Evolutionary conservation across 2,329 filamentous ascomycete species (phyloP), one percentile per base, ranked within the genome.

Genomic region (Penicillium sp.): DNA sequence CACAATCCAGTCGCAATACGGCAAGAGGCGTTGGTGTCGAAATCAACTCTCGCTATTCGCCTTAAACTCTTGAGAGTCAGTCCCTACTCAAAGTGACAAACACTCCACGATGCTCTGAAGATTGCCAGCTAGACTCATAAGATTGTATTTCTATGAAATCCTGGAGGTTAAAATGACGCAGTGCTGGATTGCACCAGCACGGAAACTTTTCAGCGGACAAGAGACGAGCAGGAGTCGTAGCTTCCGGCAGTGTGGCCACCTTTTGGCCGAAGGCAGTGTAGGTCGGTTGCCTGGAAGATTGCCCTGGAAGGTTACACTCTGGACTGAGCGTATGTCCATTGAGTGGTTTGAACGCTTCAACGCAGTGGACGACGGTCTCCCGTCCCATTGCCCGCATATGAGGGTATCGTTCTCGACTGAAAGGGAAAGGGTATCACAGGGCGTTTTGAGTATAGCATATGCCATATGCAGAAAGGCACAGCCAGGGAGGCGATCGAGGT

Each of bases 351-450:
- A n/a, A n/a, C 10, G 20, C 28, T 28, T 14, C 5, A 31, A 31
- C 5, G 20, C 12, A n/a, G n/a, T n/a, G n/a, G n/a, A 34, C 14
- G 11, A 22, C 48, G 38, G n/a, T 8, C 34, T 17, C 51, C 35
- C 8, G 38, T n/a, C 25, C 22, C n/a, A 28, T 20, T n/a, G 51
- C 17, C 20, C 22, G 31, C 25, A 39, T 37, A 42, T 35, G 51
- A 43, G 50, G 15, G 39, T 48, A 35, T 48, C 41, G 41, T 25
- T 20, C 49, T 58, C 5, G 22, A 20, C 39, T 6, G n/a, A 50
- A 45, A 41, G 39, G 38, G 15, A 49, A 41, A 53, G 55, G 55
- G 56, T 58, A 58, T 58, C 56, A 54, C 28, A 8, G 38, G n/a
- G n/a, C 35, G 25, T 42, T 41, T 53, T 35, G 22, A 25, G n/a